Conservation (phyloP, 495 filamentous ascomycete genomes). For the Daldinia childiae region DNA sequence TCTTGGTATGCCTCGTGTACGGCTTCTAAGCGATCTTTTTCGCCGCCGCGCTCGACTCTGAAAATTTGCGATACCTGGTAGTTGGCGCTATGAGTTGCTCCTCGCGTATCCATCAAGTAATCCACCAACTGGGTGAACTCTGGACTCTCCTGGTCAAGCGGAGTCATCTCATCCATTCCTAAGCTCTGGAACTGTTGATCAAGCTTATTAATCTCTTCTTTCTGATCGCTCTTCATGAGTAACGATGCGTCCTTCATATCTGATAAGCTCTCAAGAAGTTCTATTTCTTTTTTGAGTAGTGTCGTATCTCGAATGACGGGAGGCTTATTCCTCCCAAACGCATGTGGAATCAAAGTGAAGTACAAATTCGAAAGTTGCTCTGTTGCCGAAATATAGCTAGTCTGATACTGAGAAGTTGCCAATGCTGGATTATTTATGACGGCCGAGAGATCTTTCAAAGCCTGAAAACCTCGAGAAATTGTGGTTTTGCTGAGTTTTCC, state of each 20-base stretch:
- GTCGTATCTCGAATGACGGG: conserved; percentile 65
- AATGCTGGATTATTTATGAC: conserved; percentile 62
- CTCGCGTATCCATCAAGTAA: conserved; percentile 72
- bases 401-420: conserved; percentile 58
- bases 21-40: conserved; percentile 72
- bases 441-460: conserved; percentile 75
- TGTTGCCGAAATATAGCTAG: conserved; percentile 51
- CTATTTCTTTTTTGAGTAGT: conserved; percentile 76
- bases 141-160: conserved; percentile 62
- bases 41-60: conserved; percentile 79
- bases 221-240: conserved; percentile 73
- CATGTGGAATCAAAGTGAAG: conserved; percentile 84
- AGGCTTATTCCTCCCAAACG: conserved; percentile 77
- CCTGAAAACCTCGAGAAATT: conserved; percentile 73
- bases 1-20: conserved; percentile 58
- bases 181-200: conserved; percentile 77
- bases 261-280: conserved; percentile 76
- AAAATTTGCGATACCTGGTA: conserved; percentile 80
- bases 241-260: conserved; percentile 84
- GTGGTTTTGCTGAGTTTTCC: conserved; percentile 84
- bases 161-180: conserved; percentile 77
- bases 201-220: conserved; percentile 65
- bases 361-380: conserved; percentile 75
- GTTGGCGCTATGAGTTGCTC: conserved; percentile 65
- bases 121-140: conserved; percentile 72